These are phyloP conservation scores for Whalleya microplaca DNA, from an alignment of 2,329 filamentous ascomycete genomes.

Conservation along the genomic window DNA sequence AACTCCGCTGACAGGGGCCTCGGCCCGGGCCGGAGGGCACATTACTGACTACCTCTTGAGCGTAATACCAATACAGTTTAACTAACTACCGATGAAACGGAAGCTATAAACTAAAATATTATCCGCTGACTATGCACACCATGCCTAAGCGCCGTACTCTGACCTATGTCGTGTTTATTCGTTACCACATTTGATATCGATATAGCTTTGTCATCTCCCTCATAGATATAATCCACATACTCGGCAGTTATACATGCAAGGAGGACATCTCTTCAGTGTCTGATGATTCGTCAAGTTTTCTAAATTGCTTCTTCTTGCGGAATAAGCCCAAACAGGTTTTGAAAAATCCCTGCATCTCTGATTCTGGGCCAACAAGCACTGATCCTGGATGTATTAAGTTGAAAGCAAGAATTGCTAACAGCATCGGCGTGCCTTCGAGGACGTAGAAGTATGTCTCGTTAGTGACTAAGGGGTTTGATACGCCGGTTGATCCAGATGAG, in stretches of 20 bases:
- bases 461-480: constrained; percentile 31
- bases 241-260: constrained; percentile 1
- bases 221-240: neutral
- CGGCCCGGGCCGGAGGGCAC: neutral
- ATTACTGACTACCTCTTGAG: neutral
- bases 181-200: too few species aligned
- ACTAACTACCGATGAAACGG: too few species aligned
- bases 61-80: too few species aligned
- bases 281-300: constrained; percentile 6
- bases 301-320: constrained; percentile 5
- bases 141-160: too few species aligned
- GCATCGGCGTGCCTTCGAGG: constrained; percentile 45
- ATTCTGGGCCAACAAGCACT: constrained; percentile 16
- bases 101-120: too few species aligned
- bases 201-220: neutral
- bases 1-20: neutral
- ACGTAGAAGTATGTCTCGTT: constrained; percentile 38
- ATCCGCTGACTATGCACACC: too few species aligned
- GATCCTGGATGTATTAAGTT: constrained; percentile 43
- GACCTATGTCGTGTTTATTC: too few species aligned
- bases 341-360: constrained; percentile 23
- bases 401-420: constrained; percentile 39
- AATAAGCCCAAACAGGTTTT: constrained; percentile 11
- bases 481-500: constrained; percentile 42
- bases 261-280: constrained; percentile 10